Evolutionary conservation across 768 basidiomycete genomes (phyloP).

Genomic region (Rhodosporidiobolus sp.): DNA sequence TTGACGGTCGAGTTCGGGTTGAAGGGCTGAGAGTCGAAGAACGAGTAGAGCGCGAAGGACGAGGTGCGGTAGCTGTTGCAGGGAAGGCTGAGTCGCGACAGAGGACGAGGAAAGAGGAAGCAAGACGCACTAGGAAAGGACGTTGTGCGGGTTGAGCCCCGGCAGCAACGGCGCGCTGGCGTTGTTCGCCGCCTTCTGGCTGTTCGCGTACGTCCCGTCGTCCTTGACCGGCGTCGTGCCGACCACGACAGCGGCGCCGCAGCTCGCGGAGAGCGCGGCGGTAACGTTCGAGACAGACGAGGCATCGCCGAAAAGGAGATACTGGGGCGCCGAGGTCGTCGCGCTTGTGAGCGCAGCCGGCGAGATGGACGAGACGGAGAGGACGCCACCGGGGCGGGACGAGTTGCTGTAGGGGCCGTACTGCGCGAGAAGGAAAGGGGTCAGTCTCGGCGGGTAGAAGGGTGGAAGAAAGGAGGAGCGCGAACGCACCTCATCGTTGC

Average conservation of each 20-base stretch:
- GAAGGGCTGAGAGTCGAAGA: not conserved
- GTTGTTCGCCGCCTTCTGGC: not conserved
- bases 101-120: no score
- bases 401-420: slow-evolving; percentile 25
- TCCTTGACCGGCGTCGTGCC: slow-evolving; percentile 1
- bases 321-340: slow-evolving; percentile 1
- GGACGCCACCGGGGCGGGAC: slow-evolving; percentile 19
- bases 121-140: not conserved
- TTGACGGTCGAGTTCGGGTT: slow-evolving; percentile 9
- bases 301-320: slow-evolving; percentile 26
- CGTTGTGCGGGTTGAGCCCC: slow-evolving; percentile 1
- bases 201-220: slow-evolving; percentile 4
- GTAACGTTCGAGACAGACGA: slow-evolving; percentile 7
- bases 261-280: not conserved
- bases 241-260: not conserved
- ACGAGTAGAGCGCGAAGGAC: slow-evolving; percentile 33
- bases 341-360: not conserved
- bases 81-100: no score
- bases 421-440: not conserved
- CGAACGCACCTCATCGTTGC: slow-evolving; percentile 25
- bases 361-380: slow-evolving; percentile 12
- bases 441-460: not conserved
- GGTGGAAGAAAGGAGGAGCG: not conserved
- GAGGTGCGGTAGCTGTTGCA: slow-evolving; percentile 12
- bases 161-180: slow-evolving; percentile 5